Evolutionary conservation across 176 grass and related monocot species (phyloP), one percentile per base, ranked within the genome.

Genomic region (Eleusine indica): DNA sequence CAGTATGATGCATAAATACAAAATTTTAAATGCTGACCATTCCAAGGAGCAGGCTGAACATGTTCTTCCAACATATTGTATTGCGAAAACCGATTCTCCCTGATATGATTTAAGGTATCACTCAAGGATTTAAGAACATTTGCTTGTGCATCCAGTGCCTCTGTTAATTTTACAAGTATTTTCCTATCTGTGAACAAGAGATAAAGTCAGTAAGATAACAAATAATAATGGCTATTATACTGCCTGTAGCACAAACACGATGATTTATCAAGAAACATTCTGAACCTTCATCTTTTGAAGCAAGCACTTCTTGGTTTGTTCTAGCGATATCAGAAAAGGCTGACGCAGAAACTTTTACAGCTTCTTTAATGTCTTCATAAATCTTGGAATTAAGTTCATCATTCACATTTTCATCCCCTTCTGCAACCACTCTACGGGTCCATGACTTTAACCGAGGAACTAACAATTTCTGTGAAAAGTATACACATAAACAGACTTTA

Each of bases 261-360:
- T 85, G 67, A 43, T 69, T 76, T 70, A 70, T 83, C 19, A 70
- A 62, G 73, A 79, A 42, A 48, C 70, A 73, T 29, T 76, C 48
- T 57, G 46, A 81, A 98, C 96, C 96, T 95, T 98, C 96, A 49
- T 76, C 88, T 87, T 89, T 98, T 62, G 91, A 84, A 80, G 84
- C 70, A 73, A 98, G 79, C 28, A 98, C 82, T 66, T 98, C 91
- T 90, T 98, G 80, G 57, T 87, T 95, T 73, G 85, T 87, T 91
- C 84, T 91, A 86, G 96, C 87, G 51, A 95, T 76, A 71, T 81
- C 58, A 85, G 93, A 88, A 82, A 88, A 81, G 37, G 95, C 90
- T 73, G 85, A 88, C 13, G 88, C 80, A 73, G 92, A 94, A 64
- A 83, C 76, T 83, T 95, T 88, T 82, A 94, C 83, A 72, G 90